Evolutionary conservation across 768 basidiomycete species (phyloP).

Genomic region (Peribolospora kevripleyi): DNA sequence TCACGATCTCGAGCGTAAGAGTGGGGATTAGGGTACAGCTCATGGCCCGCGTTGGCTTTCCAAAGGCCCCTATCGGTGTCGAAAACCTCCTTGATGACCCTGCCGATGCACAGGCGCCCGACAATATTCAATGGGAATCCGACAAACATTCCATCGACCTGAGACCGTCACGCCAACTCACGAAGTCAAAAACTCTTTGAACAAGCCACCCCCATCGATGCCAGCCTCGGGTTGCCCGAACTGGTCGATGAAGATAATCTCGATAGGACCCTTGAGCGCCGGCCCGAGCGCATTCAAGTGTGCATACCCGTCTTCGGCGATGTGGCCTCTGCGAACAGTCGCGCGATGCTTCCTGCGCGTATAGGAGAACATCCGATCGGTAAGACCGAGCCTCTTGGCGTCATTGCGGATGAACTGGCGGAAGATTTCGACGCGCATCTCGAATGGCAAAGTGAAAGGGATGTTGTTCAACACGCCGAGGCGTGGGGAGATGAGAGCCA

Average conservation of each 20-base stretch:
- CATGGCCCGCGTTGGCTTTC: constrained; percentile 71
- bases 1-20: constrained; percentile 65
- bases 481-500: constrained; percentile 54
- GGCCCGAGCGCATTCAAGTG: constrained; percentile 38
- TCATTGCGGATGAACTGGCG: constrained; percentile 55
- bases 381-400: constrained; percentile 13
- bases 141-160: background rate
- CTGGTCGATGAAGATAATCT: constrained; percentile 79
- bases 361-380: background rate
- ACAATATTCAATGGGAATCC: background rate
- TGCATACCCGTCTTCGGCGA: constrained; percentile 82
- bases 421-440: constrained; percentile 71
- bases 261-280: constrained; percentile 54
- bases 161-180: constrained; percentile 11
- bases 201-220: constrained; percentile 89
- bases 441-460: constrained; percentile 84
- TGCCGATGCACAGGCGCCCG: constrained; percentile 13
- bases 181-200: constrained; percentile 84
- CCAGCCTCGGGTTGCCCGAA: constrained; percentile 31
- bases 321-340: constrained; percentile 38
- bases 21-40: constrained; percentile 86
- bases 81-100: constrained; percentile 75
- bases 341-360: constrained; percentile 26
- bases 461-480: constrained; percentile 83
- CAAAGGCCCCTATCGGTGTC: constrained; percentile 84